Conservation (phyloP, 1,139 yeast species). For the Geotrichum bryndzae region DNA sequence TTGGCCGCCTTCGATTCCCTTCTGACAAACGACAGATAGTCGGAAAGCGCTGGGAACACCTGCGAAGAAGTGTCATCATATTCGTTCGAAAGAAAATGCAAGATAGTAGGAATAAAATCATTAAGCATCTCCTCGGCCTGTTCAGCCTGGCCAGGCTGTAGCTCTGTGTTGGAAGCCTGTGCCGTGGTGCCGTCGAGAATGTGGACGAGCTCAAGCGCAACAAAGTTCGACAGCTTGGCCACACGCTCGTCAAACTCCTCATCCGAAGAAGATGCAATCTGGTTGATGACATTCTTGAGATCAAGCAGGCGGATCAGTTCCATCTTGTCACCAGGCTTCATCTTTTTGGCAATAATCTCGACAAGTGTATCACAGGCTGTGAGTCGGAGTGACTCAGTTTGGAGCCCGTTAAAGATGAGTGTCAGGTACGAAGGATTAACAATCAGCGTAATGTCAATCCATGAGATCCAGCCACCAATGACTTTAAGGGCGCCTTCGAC, state of each 20-base stretch:
- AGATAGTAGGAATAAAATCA: slow-evolving; percentile 63
- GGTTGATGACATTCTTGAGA: slow-evolving; percentile 49
- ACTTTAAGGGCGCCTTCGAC: slow-evolving; percentile 55
- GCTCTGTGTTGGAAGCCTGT: slow-evolving; percentile 24
- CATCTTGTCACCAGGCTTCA: slow-evolving; percentile 81
- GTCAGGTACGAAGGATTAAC: slow-evolving; percentile 60
- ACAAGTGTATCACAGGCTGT: slow-evolving; percentile 67
- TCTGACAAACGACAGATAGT: slow-evolving; percentile 64
- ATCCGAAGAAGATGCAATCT: slow-evolving; percentile 39
- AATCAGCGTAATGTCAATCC: slow-evolving; percentile 87
- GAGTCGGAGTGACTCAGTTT: slow-evolving; percentile 37
- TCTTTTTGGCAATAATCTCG: slow-evolving; percentile 82
- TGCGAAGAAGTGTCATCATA: slow-evolving; percentile 85
- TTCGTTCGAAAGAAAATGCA: slow-evolving; percentile 68
- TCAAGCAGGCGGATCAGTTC: slow-evolving; percentile 67
- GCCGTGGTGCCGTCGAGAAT: slow-evolving; percentile 50
- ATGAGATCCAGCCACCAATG: slow-evolving; percentile 80
- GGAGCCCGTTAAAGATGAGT: slow-evolving; percentile 57
- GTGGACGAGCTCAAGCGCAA: slow-evolving; percentile 67
- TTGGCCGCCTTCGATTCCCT: slow-evolving; percentile 40
- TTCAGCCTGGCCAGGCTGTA: slow-evolving; percentile 8
- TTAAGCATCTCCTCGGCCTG: slow-evolving; percentile 46
- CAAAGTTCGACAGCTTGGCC: slow-evolving; percentile 66
- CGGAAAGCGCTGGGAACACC: slow-evolving; percentile 73
- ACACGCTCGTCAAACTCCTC: slow-evolving; percentile 71